Conservation (phyloP, 768 basidiomycete species). For the Trichaptum fuscoviolaceum region DNA sequence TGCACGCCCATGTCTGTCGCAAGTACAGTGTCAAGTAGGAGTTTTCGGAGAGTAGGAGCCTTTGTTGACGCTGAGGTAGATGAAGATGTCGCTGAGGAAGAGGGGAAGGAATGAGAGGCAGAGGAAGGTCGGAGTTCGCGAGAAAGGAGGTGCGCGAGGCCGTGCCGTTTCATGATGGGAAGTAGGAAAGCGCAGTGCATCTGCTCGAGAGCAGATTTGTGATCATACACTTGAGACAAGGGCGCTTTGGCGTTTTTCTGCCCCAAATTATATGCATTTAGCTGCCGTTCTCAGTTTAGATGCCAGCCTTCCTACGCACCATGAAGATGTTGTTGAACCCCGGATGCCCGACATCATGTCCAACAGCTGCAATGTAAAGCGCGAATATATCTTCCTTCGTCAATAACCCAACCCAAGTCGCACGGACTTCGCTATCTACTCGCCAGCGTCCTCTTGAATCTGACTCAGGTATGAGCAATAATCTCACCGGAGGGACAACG, state of each 20-base stretch:
- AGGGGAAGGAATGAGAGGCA: neutral
- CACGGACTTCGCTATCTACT: slow-evolving; percentile 33
- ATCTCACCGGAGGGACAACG: slow-evolving; percentile 72
- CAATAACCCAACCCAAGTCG: slow-evolving; percentile 35
- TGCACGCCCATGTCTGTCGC: slow-evolving; percentile 97
- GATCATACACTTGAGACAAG: slow-evolving; percentile 81
- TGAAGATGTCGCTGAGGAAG: slow-evolving; percentile 13
- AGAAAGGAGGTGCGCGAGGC: slow-evolving; percentile 64
- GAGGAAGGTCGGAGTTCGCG: slow-evolving; percentile 26
- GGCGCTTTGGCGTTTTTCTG: slow-evolving; percentile 94
- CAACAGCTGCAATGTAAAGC: slow-evolving; percentile 87
- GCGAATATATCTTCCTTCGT: slow-evolving; percentile 74
- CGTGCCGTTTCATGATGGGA: slow-evolving; percentile 74
- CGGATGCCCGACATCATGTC: slow-evolving; percentile 97
- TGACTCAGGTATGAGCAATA: slow-evolving; percentile 45
- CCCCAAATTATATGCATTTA: too few relatives aligned
- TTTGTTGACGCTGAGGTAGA: slow-evolving; percentile 5
- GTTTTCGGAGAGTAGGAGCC: slow-evolving; percentile 50
- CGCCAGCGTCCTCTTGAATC: slow-evolving; percentile 34
- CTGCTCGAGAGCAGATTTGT: slow-evolving; percentile 85
- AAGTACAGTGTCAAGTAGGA: slow-evolving; percentile 77
- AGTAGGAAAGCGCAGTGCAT: slow-evolving; percentile 85
- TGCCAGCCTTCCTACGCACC: slow-evolving; percentile 44
- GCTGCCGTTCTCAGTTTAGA: too few relatives aligned
- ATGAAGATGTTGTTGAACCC: slow-evolving; percentile 92